Evolutionary conservation across 192 early-diverging fungal genomes (phyloP).

Genomic region (Rhizophagus clarus): DNA sequence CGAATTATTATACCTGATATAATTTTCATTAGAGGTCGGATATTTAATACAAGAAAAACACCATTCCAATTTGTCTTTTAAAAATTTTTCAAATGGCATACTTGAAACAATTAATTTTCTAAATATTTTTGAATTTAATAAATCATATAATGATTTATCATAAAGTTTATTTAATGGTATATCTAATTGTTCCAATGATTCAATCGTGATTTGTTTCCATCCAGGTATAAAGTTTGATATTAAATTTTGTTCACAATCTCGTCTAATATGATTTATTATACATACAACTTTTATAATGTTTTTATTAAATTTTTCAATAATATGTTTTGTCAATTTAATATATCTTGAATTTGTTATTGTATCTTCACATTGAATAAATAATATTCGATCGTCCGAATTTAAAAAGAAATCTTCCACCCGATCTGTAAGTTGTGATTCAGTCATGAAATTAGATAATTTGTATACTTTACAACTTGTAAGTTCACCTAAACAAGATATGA

Average conservation of each 20-base stretch:
- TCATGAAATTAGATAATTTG: constrained; percentile 18
- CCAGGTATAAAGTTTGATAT: not conserved
- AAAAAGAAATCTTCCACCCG: constrained; percentile 7
- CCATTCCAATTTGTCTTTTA: not conserved
- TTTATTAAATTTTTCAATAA: constrained; percentile 10
- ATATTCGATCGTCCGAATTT: not conserved
- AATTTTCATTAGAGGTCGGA: not conserved
- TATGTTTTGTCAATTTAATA: constrained; percentile 21
- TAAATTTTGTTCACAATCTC: not conserved
- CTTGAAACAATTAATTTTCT: not conserved
- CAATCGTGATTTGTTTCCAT: not conserved
- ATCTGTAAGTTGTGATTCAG: not conserved
- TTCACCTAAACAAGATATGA: not conserved
- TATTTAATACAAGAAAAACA: not conserved
- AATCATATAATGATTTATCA: not conserved
- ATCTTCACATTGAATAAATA: constrained; percentile 20
- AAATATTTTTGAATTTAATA: not conserved
- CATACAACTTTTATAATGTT: too few species aligned
- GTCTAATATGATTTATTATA: not conserved
- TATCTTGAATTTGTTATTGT: not conserved
- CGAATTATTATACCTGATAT: not conserved
- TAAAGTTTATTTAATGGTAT: not conserved
- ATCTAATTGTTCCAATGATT: not conserved
- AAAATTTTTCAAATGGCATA: not conserved
- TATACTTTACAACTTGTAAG: not conserved